These are phyloP conservation scores for Chalciporus sphaerocephalus DNA, from an alignment of 768 basidiomycete genomes.

Conservation along the genomic window DNA sequence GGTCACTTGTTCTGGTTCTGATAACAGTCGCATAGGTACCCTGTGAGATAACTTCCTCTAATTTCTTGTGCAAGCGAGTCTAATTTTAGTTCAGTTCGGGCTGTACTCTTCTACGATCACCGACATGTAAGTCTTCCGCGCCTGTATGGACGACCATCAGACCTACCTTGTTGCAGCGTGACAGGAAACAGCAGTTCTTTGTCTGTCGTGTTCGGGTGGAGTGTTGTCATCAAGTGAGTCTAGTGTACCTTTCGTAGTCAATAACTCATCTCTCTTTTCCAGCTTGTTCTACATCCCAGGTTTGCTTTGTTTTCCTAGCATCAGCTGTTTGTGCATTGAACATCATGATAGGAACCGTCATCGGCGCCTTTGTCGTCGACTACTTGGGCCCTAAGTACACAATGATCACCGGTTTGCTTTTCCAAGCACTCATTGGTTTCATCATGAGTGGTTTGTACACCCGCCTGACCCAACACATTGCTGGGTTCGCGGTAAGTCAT, in stretches of 20 bases:
- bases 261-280: slow-evolving; percentile 6
- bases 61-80: not conserved
- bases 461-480: slow-evolving; percentile 57
- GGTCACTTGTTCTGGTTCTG: not conserved
- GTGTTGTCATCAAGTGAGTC: slow-evolving; percentile 73
- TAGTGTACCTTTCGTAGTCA: not conserved
- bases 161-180: slow-evolving; percentile 39
- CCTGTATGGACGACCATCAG: not conserved
- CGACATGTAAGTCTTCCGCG: slow-evolving; percentile 41
- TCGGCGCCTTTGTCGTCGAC: slow-evolving; percentile 74
- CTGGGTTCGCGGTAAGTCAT: slow-evolving; percentile 62
- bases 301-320: not conserved
- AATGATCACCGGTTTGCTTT: slow-evolving; percentile 67
- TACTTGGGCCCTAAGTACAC: slow-evolving; percentile 70
- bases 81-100: slow-evolving; percentile 51
- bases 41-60: slow-evolving; percentile 43
- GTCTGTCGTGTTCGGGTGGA: slow-evolving; percentile 74
- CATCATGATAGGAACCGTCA: slow-evolving; percentile 45
- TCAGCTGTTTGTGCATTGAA: slow-evolving; percentile 10
- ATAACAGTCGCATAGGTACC: slow-evolving; percentile 43
- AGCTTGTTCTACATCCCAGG: slow-evolving; percentile 69
- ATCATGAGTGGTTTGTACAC: slow-evolving; percentile 83
- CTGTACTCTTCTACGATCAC: slow-evolving; percentile 78
- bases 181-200: slow-evolving; percentile 52
- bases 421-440: slow-evolving; percentile 76